These are phyloP conservation scores for Euphorbia corollata DNA, from an alignment of 441 rosid genomes.

Conservation along the genomic window DNA sequence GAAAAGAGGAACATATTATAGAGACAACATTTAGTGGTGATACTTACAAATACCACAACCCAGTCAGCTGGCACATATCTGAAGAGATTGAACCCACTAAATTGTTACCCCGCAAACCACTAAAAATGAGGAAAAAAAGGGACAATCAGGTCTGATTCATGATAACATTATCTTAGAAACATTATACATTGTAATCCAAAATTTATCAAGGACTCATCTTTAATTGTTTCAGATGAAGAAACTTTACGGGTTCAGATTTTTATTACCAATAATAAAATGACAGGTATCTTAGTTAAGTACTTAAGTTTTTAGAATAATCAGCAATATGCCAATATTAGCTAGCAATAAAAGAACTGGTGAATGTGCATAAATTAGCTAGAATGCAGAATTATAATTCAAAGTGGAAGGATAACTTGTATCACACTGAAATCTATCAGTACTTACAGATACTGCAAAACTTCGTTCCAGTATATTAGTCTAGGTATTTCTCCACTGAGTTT, in stretches of 20 bases:
- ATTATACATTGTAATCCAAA: too few relatives aligned
- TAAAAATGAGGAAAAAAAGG: conserved; percentile 8
- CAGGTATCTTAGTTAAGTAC: too few relatives aligned
- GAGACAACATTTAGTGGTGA: conserved; percentile 4
- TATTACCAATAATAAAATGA: too few relatives aligned
- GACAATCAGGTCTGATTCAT: not conserved
- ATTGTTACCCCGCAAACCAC: conserved; percentile 87
- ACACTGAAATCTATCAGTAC: conserved; percentile 18
- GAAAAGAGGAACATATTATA: not conserved
- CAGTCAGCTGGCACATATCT: conserved; percentile 87
- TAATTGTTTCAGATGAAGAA: too few relatives aligned
- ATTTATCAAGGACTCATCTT: too few relatives aligned
- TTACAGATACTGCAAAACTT: conserved; percentile 93
- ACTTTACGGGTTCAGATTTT: too few relatives aligned
- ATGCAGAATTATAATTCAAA: too few relatives aligned
- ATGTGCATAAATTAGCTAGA: too few relatives aligned
- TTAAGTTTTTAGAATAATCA: too few relatives aligned
- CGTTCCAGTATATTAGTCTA: conserved; percentile 91
- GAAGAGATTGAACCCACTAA: conserved; percentile 70
- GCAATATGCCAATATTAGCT: too few relatives aligned
- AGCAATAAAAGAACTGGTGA: too few relatives aligned
- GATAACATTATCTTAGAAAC: too few relatives aligned
- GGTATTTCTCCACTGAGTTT: conserved; percentile 86
- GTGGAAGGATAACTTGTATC: not conserved
- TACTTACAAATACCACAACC: conserved; percentile 95